A percentile compares a stretch with the other conserved stretches of the same genome.
Evolutionary conservation across 2,329 filamentous ascomycete genomes (phyloP).

Genomic region (Xylaria sp.): DNA sequence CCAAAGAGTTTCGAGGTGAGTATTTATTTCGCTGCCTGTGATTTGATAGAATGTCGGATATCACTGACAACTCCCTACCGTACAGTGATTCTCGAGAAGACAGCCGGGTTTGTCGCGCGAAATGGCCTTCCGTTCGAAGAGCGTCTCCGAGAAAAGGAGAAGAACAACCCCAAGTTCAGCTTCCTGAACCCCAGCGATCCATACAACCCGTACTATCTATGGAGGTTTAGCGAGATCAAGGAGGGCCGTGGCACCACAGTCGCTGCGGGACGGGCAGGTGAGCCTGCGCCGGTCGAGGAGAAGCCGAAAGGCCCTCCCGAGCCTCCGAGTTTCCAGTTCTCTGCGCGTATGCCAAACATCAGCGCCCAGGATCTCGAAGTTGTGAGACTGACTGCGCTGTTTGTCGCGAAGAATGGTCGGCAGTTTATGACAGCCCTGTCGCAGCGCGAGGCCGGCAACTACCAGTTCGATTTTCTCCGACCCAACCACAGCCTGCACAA

Average conservation of each 20-base stretch:
- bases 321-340: constrained; percentile 90
- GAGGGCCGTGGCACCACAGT: constrained; percentile 84
- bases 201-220: constrained; percentile 89
- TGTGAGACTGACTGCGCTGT: constrained; percentile 82
- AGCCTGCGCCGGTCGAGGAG: constrained; percentile 66
- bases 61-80: constrained; percentile 23
- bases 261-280: constrained; percentile 77
- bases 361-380: constrained; percentile 89
- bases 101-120: constrained; percentile 86
- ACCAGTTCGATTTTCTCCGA: constrained; percentile 94
- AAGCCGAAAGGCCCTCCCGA: constrained; percentile 85
- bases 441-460: constrained; percentile 89
- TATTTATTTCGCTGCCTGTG: constrained; percentile 4
- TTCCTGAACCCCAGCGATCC: constrained; percentile 84
- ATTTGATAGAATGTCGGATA: background rate
- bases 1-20: constrained; percentile 80
- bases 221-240: constrained; percentile 87
- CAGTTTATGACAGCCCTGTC: constrained; percentile 90
- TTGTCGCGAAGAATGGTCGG: constrained; percentile 91
- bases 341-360: constrained; percentile 96
- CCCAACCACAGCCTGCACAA: constrained; percentile 96
- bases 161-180: constrained; percentile 87
- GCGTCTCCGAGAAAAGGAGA: constrained; percentile 85
- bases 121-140: constrained; percentile 79
- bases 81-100: constrained; percentile 81